Conservation (phyloP, 2,329 filamentous ascomycete species). For the Drechslera avenae region DNA sequence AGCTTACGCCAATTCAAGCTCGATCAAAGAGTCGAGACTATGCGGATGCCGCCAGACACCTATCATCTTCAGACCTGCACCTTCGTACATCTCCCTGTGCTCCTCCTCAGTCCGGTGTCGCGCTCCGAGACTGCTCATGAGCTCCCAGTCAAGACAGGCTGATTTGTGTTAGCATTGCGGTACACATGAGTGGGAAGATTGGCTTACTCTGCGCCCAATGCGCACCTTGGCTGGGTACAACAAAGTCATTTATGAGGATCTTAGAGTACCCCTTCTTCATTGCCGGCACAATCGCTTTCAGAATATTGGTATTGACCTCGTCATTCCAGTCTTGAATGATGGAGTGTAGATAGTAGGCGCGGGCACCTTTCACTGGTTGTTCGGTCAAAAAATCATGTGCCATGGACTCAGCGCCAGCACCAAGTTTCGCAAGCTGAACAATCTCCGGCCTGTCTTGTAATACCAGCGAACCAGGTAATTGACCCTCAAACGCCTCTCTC, state of each 20-base stretch:
- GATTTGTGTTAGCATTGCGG: background rate
- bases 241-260: slow-evolving; percentile 34
- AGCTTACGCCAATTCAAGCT: slow-evolving; percentile 24
- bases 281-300: slow-evolving; percentile 30
- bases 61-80: slow-evolving; percentile 21
- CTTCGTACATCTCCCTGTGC: slow-evolving; percentile 27
- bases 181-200: background rate
- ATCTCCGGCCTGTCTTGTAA: slow-evolving; percentile 33
- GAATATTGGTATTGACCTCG: slow-evolving; percentile 25
- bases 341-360: slow-evolving; percentile 36
- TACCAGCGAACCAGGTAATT: slow-evolving; percentile 26
- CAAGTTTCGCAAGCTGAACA: slow-evolving; percentile 23
- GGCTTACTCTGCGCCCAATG: slow-evolving; percentile 33
- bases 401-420: slow-evolving; percentile 36
- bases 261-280: slow-evolving; percentile 39
- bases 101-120: slow-evolving; percentile 32
- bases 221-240: slow-evolving; percentile 31
- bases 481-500: slow-evolving; percentile 17
- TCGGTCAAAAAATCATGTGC: slow-evolving; percentile 44
- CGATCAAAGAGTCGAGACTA: slow-evolving; percentile 30
- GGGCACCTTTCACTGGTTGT: slow-evolving; percentile 42
- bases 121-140: slow-evolving; percentile 29
- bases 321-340: slow-evolving; percentile 42
- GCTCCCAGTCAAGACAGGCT: slow-evolving; percentile 34
- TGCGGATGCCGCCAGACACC: slow-evolving; percentile 29